Conservation (phyloP, 768 basidiomycete species). For the Mycena galopus region DNA sequence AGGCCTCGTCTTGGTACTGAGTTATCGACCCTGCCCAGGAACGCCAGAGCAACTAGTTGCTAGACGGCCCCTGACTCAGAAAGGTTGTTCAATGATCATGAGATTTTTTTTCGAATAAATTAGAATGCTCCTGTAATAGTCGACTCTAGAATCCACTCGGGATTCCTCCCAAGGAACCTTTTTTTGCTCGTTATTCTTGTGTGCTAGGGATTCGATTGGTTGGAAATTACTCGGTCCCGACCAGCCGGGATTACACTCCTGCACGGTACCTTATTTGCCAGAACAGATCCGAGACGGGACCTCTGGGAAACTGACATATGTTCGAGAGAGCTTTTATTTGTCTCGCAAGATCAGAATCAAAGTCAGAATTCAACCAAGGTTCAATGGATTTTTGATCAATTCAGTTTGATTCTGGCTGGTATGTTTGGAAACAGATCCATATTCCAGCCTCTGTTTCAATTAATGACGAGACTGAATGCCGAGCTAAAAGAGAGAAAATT, state of each 20-base stretch:
- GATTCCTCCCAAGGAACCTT: not conserved
- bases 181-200: not conserved
- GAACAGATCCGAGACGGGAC: no score
- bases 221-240: no score
- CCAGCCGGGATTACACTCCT: no score
- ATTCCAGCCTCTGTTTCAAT: constrained; percentile 42
- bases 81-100: not conserved
- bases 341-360: not conserved
- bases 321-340: no score
- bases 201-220: not conserved
- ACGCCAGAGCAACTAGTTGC: not conserved
- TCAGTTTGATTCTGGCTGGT: no score
- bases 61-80: no score
- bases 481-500: constrained; percentile 47
- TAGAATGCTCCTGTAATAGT: not conserved
- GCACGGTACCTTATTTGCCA: no score
- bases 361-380: constrained; percentile 6
- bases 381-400: no score
- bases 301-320: no score
- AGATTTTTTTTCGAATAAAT: not conserved
- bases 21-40: not conserved
- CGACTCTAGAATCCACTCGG: not conserved
- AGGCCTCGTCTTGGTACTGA: constrained; percentile 28
- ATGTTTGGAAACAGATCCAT: no score
- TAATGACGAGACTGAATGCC: constrained; percentile 60